A percentile compares a stretch with the other conserved stretches of the same genome.
Conservation (phyloP, 768 basidiomycete genomes). For the Rhizopogon vulgaris region DNA sequence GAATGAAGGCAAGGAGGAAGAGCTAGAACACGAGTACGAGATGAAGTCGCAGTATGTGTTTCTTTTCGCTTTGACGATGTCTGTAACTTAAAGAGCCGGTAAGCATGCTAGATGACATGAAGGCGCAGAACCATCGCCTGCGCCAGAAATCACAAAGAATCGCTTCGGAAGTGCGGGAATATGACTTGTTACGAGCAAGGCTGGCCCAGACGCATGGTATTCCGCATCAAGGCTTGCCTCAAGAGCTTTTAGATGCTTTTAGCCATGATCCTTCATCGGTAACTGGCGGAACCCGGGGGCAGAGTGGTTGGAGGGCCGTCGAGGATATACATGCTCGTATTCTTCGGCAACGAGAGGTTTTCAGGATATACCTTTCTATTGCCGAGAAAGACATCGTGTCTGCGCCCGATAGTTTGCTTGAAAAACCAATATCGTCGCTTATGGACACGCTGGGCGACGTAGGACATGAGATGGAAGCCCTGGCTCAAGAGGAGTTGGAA, state of each 20-base stretch:
- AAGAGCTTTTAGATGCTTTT: slow-evolving; percentile 67
- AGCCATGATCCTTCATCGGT: slow-evolving; percentile 76
- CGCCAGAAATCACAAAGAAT: slow-evolving; percentile 66
- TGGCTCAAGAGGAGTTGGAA: slow-evolving; percentile 41
- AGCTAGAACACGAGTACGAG: slow-evolving; percentile 51
- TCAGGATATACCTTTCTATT: slow-evolving; percentile 38
- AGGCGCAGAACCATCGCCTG: slow-evolving; percentile 58
- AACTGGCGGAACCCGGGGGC: slow-evolving; percentile 55
- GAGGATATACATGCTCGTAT: slow-evolving; percentile 70
- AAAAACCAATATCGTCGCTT: slow-evolving; percentile 48
- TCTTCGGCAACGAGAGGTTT: slow-evolving; percentile 50
- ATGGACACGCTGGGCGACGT: slow-evolving; percentile 44
- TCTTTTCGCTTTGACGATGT: background rate
- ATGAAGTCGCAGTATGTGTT: slow-evolving; percentile 20
- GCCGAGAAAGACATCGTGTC: slow-evolving; percentile 2
- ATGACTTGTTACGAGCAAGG: slow-evolving; percentile 52
- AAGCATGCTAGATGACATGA: slow-evolving; percentile 57
- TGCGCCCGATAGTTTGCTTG: slow-evolving; percentile 38
- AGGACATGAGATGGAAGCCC: slow-evolving; percentile 37
- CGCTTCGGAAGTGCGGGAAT: slow-evolving; percentile 56
- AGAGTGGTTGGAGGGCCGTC: slow-evolving; percentile 63
- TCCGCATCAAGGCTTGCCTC: slow-evolving; percentile 45
- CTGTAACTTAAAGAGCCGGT: background rate
- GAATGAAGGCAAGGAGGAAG: slow-evolving; percentile 40
- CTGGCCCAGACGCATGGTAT: slow-evolving; percentile 44